A percentile compares a stretch with the other conserved stretches of the same genome.
Conservation (phyloP, 108 stramenopile species). For the Aurantiochytrium sp. region DNA sequence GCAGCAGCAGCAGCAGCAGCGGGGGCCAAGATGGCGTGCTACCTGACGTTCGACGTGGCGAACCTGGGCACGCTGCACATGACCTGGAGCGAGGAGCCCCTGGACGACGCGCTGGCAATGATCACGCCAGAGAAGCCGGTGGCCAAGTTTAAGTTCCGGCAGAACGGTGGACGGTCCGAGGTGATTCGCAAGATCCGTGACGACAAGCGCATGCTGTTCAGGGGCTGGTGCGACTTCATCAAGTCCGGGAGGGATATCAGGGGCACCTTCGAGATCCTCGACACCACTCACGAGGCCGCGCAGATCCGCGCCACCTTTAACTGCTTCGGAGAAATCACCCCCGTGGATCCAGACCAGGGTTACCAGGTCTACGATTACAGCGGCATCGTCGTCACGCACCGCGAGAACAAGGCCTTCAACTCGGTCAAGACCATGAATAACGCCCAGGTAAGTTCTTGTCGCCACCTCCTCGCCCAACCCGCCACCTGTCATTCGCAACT, state of each 20-base stretch:
- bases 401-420: not conserved
- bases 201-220: not conserved
- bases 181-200: conserved; percentile 4
- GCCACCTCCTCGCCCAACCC: not conserved
- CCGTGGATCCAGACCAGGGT: not conserved
- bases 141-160: conserved; percentile 8
- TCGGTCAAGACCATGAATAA: conserved; percentile 14
- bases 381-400: not conserved
- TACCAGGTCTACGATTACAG: not conserved
- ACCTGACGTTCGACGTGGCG: not conserved
- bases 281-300: not conserved
- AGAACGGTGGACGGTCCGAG: not conserved
- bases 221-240: not conserved
- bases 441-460: not conserved
- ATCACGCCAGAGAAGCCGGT: conserved; percentile 2
- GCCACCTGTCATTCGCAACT: not conserved
- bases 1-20: too few species aligned
- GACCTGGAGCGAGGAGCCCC: conserved; percentile 20
- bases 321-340: not conserved
- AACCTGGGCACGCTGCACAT: conserved; percentile 1
- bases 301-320: not conserved
- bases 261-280: conserved; percentile 20
- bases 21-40: not conserved
- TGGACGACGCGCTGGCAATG: conserved; percentile 19
- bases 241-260: not conserved